Evolutionary conservation across 2,329 filamentous ascomycete species (phyloP).

Genomic region (Apiospora pterosperma): DNA sequence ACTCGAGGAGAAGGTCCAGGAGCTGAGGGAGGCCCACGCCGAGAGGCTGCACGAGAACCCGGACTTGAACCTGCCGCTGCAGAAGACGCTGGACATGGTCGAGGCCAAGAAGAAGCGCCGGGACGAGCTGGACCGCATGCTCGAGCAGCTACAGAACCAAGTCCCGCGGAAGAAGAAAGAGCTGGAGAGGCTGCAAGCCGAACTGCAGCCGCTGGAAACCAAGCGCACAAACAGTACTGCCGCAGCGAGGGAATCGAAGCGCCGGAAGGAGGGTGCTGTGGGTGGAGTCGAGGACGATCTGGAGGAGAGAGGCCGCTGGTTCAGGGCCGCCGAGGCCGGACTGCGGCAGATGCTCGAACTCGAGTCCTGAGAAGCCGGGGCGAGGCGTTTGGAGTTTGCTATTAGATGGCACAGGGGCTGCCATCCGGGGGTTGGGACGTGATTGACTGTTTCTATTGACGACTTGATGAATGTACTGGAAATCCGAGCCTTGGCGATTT

Average conservation of each 20-base stretch:
- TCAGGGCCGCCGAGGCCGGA: constrained; percentile 62
- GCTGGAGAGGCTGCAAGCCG: constrained; percentile 62
- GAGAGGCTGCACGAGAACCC: constrained; percentile 36
- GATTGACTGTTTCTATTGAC: too few relatives aligned
- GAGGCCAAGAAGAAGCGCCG: constrained; percentile 47
- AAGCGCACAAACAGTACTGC: constrained; percentile 62
- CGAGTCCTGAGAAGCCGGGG: not conserved
- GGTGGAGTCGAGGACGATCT: constrained; percentile 69
- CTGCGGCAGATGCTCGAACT: constrained; percentile 62
- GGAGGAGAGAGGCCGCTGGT: constrained; percentile 74
- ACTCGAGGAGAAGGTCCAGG: constrained; percentile 45
- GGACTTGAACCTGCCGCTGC: constrained; percentile 52
- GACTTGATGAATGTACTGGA: not conserved
- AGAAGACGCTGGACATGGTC: constrained; percentile 52
- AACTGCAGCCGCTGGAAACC: constrained; percentile 65
- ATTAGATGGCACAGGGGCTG: not conserved
- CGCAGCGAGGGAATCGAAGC: constrained; percentile 68
- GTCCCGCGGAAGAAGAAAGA: constrained; percentile 65
- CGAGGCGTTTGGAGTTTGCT: not conserved
- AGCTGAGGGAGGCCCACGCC: constrained; percentile 40
- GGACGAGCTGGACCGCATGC: constrained; percentile 57
- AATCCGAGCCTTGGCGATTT: not conserved
- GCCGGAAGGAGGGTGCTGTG: constrained; percentile 62
- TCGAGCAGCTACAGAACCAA: constrained; percentile 60
- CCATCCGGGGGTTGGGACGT: not conserved